Percentiles rank a stretch among this genome's conserved stretches.
Evolutionary conservation across 1,284 basidiomycete genomes (phyloP).

Genomic region (Marasmius tenuissimus): DNA sequence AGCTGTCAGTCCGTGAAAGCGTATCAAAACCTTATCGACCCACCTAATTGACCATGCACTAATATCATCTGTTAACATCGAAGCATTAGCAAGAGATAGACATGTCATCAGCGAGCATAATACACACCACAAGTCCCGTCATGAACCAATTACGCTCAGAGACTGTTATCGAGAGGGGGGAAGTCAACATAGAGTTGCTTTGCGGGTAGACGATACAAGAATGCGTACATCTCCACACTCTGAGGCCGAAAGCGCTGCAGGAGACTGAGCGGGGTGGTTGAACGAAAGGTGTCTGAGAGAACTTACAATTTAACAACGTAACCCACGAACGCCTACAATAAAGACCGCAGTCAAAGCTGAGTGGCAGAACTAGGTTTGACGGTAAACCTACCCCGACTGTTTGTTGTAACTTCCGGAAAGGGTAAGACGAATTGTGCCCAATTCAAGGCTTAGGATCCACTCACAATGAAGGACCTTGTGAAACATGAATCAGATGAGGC

Average conservation of each 20-base stretch:
- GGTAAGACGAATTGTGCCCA: background rate
- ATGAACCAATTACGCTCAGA: background rate
- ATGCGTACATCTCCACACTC: conserved; percentile 69
- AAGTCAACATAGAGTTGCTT: background rate
- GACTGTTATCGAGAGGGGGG: conserved; percentile 1
- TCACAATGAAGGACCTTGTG: conserved; percentile 49
- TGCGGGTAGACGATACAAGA: background rate
- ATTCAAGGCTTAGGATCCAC: conserved; percentile 18
- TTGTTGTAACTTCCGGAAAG: conserved; percentile 49
- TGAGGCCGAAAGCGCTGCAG: conserved; percentile 56
- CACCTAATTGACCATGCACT: background rate
- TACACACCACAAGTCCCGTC: background rate
- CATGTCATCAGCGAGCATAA: too few species aligned
- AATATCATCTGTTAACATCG: background rate
- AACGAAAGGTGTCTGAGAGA: background rate
- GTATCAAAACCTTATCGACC: background rate
- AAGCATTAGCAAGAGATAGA: too few species aligned
- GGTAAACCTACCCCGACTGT: conserved; percentile 49
- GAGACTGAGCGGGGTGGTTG: background rate
- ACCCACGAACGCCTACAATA: conserved; percentile 55
- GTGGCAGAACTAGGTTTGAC: background rate
- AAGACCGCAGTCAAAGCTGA: conserved; percentile 5
- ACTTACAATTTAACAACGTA: conserved; percentile 61
- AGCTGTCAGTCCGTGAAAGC: background rate
- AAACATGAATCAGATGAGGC: background rate